Evolutionary conservation across 306 rosid species (phyloP).

Genomic region (Quercus parvula): DNA sequence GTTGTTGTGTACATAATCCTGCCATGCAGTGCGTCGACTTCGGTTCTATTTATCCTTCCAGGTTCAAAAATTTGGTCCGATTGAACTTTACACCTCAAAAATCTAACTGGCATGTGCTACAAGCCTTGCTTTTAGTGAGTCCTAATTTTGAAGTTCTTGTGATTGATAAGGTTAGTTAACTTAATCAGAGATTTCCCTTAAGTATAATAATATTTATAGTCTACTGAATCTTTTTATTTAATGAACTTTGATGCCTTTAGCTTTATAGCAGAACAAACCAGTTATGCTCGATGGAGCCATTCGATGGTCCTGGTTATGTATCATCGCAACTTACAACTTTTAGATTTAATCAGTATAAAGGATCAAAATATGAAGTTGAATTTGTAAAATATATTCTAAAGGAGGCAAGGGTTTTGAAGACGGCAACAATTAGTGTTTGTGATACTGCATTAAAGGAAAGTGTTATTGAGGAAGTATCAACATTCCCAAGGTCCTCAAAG

Average conservation of each 20-base stretch:
- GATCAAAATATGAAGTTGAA: background rate
- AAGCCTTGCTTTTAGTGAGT: background rate
- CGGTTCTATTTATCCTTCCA: no score
- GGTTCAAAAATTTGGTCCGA: no score
- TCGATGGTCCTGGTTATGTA: background rate
- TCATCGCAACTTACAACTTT: background rate
- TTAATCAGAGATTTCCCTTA: background rate
- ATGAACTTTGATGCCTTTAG: constrained; percentile 2
- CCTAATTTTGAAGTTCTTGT: constrained; percentile 16
- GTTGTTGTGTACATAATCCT: no score
- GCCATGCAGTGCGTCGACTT: no score
- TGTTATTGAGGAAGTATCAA: background rate
- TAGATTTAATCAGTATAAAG: background rate
- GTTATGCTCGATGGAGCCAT: background rate
- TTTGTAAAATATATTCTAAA: constrained; percentile 2
- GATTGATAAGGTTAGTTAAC: constrained; percentile 24
- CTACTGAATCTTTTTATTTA: background rate
- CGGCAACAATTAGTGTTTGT: background rate
- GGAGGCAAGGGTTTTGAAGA: background rate
- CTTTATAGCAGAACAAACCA: background rate
- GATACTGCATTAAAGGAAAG: no score
- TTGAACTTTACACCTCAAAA: no score
- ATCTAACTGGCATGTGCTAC: no score
- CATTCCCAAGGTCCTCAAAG: background rate
- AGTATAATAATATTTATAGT: no score